Conservation (phyloP, 805 yeast genomes). For the Grigorovia jiainica region DNA sequence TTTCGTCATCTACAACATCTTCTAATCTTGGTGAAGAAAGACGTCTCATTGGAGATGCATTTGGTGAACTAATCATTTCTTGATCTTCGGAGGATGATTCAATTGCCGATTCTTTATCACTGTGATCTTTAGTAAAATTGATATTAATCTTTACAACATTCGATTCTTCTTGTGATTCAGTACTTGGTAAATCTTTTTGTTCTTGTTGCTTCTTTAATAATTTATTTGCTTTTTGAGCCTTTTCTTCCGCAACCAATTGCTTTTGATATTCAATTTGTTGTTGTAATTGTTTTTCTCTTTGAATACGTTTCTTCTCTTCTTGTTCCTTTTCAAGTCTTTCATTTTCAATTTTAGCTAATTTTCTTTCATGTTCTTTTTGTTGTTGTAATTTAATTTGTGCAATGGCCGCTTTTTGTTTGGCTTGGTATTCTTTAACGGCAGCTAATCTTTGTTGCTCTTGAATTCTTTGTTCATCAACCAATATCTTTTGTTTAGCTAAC, state of each 20-base stretch:
- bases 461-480: slow-evolving; percentile 2
- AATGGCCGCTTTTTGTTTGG: background rate
- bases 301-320: slow-evolving; percentile 2
- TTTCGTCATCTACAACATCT: slow-evolving; percentile 29
- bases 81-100: background rate
- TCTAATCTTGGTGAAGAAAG: slow-evolving; percentile 20
- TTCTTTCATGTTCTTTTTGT: slow-evolving; percentile 2
- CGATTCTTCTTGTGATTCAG: no score
- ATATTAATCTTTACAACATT: background rate
- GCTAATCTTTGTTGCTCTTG: slow-evolving; percentile 4
- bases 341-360: background rate
- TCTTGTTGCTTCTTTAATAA: background rate
- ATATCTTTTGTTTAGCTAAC: slow-evolving; percentile 2
- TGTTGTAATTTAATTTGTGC: background rate
- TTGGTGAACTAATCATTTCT: background rate
- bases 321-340: slow-evolving; percentile 1
- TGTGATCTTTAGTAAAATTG: background rate
- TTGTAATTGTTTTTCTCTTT: slow-evolving; percentile 2
- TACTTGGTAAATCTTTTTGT: no score
- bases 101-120: background rate
- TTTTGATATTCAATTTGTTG: slow-evolving; percentile 9
- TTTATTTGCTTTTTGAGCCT: slow-evolving; percentile 3
- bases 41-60: slow-evolving; percentile 1
- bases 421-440: slow-evolving; percentile 2
- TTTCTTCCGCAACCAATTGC: slow-evolving; percentile 9